Evolutionary conservation across 352 stramenopile species (phyloP).

Genomic region (Phytophthora fragariaefolia): DNA sequence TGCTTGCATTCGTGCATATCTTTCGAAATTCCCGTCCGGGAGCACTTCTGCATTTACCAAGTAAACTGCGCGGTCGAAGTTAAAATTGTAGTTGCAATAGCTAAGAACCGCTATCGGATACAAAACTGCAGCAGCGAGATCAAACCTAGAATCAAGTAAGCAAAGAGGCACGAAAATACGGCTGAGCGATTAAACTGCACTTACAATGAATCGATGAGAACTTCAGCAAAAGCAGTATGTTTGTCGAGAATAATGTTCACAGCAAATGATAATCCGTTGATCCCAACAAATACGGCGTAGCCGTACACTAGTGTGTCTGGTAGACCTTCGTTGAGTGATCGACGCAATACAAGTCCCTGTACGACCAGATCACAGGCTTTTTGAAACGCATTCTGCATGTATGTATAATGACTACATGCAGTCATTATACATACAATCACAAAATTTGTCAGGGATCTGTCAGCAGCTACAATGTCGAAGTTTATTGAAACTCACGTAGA

Average conservation of each 20-base stretch:
- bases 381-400: conserved; percentile 29
- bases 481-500: too few species aligned
- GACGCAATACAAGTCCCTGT: conserved; percentile 25
- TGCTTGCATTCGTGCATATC: conserved; percentile 5
- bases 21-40: conserved; percentile 24
- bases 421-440: background rate
- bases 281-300: conserved; percentile 9
- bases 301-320: conserved; percentile 9
- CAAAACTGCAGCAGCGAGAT: conserved; percentile 22
- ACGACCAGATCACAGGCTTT: conserved; percentile 33
- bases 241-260: conserved; percentile 7
- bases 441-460: too few species aligned
- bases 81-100: conserved; percentile 24
- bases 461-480: too few species aligned
- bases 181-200: too few species aligned
- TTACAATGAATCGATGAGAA: conserved; percentile 20
- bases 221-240: conserved; percentile 18
- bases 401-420: background rate
- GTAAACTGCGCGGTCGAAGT: conserved; percentile 24
- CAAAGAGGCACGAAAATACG: too few species aligned
- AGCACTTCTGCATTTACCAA: conserved; percentile 10
- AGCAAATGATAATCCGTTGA: conserved; percentile 20
- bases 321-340: conserved; percentile 29
- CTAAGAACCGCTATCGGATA: conserved; percentile 24
- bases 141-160: conserved; percentile 16